Evolutionary conservation across 768 basidiomycete genomes (phyloP).

Genomic region (Trametes cubensis): DNA sequence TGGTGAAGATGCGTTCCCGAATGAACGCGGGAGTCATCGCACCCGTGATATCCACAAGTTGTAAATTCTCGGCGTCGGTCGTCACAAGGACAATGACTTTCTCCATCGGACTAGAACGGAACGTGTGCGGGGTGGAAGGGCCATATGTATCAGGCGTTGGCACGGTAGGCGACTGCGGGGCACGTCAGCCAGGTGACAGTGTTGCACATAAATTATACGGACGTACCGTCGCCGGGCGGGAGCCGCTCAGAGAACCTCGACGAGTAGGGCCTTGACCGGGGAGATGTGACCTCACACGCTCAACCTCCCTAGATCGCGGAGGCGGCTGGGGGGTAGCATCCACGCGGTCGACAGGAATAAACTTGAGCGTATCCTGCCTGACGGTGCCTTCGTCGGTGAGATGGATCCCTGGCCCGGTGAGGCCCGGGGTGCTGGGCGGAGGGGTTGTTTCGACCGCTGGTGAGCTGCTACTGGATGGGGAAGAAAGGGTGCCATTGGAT

Average conservation of each 20-base stretch:
- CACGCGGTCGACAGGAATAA: slow-evolving; percentile 23
- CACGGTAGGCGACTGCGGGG: slow-evolving; percentile 32
- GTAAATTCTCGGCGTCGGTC: slow-evolving; percentile 74
- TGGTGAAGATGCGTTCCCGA: slow-evolving; percentile 78
- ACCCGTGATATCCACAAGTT: slow-evolving; percentile 69
- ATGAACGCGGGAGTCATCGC: slow-evolving; percentile 69
- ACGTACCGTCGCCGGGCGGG: slow-evolving; percentile 38
- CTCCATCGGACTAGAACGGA: slow-evolving; percentile 27
- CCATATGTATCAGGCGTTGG: slow-evolving; percentile 33
- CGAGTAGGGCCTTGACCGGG: slow-evolving; percentile 27
- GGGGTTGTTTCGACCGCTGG: slow-evolving; percentile 69
- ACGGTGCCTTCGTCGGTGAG: slow-evolving; percentile 42
- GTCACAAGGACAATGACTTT: slow-evolving; percentile 51
- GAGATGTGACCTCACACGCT: slow-evolving; percentile 30
- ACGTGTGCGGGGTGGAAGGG: slow-evolving; percentile 35
- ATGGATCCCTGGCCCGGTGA: slow-evolving; percentile 48
- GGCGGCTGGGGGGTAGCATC: slow-evolving; percentile 35
- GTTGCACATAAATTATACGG: background rate
- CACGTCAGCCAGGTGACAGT: slow-evolving; percentile 19
- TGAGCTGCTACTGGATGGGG: slow-evolving; percentile 70
- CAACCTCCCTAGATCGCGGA: slow-evolving; percentile 26
- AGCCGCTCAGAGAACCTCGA: slow-evolving; percentile 24
- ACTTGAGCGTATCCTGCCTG: slow-evolving; percentile 32
- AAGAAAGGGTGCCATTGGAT: slow-evolving; percentile 63
- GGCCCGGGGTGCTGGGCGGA: slow-evolving; percentile 66